Conservation (phyloP, 176 grass and related monocot genomes). For the Luzula sylvatica region DNA sequence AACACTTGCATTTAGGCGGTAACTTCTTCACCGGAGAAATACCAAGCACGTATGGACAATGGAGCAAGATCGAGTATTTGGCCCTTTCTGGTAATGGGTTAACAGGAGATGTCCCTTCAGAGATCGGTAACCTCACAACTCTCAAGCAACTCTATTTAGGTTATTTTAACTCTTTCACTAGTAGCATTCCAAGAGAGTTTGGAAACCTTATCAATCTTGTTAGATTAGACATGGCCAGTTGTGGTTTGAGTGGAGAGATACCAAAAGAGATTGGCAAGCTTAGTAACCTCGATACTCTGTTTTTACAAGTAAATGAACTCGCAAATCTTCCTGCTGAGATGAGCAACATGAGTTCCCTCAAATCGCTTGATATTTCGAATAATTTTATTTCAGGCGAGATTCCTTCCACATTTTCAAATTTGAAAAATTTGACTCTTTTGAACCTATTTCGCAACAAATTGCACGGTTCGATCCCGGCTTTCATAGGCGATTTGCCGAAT, state of each 20-base stretch:
- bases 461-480: conserved; percentile 54
- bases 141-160: conserved; percentile 66
- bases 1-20: conserved; percentile 78
- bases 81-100: conserved; percentile 90
- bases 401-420: conserved; percentile 45
- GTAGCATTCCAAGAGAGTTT: conserved; percentile 62
- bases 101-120: conserved; percentile 44
- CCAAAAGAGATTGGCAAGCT: conserved; percentile 47
- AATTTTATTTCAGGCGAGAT: conserved; percentile 65
- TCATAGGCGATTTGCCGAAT: conserved; percentile 55
- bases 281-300: conserved; percentile 71
- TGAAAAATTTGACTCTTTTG: conserved; percentile 61
- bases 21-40: conserved; percentile 81
- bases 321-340: conserved; percentile 51
- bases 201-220: conserved; percentile 45
- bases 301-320: conserved; percentile 70
- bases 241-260: conserved; percentile 64
- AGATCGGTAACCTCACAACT: conserved; percentile 62
- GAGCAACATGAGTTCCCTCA: conserved; percentile 44
- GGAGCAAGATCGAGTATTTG: conserved; percentile 57
- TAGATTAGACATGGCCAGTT: conserved; percentile 70
- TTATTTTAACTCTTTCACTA: conserved; percentile 75
- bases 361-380: conserved; percentile 90
- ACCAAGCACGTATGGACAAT: conserved; percentile 52
- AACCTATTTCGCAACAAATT: conserved; percentile 85